Evolutionary conservation across 164 flowering plant genomes (phyloP), one percentile per base, ranked within the genome.

Genomic region (Warburgia ugandensis): DNA sequence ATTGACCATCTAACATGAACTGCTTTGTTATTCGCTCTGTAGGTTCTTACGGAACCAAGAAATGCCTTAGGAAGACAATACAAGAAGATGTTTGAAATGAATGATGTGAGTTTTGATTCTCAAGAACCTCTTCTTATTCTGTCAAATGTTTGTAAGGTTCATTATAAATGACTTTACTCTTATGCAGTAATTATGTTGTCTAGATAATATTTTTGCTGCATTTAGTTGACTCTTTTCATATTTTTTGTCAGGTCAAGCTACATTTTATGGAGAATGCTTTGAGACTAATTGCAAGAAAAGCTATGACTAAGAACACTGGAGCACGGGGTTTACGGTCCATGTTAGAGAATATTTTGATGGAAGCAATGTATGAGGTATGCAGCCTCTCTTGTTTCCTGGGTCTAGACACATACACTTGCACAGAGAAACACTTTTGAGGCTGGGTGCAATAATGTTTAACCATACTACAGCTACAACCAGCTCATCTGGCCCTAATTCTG

Each of bases 61-160:
- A 87, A 85, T 75, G 84, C 97, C 21, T 59, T 91, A 7, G 92
- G 86, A 32, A 91, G 87, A 73, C 97, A 91, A 61, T 91, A 91
- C 71, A 83, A 42, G 47, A 91, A 84, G 70, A 55, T 87, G 77
- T 91, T 86, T 63, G 79, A 77, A 54, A 87, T 91, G 92, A 91
- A 87, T 72, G 79, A 68, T 26, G 97, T 83, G 73, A 75, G 83
- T 65, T 47, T 48, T 20, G 28, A 21, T 42, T 44, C 46, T 28
- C 45, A 16, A 13, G 21, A 14, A 3, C 8, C 29, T 14, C 41
- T 33, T 37, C 37, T 8, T 29, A 17, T 10, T 23, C 26, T 26
- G 38, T 16, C 17, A 36, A 37, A 26, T 37, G 2, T 40, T 11
- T 1, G 6, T 42, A 3, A 3, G 5, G 21, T 13, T 12, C 6